These are phyloP conservation scores for Epichloe coenophiala DNA, from an alignment of 2,329 filamentous ascomycete genomes.

Conservation along the genomic window DNA sequence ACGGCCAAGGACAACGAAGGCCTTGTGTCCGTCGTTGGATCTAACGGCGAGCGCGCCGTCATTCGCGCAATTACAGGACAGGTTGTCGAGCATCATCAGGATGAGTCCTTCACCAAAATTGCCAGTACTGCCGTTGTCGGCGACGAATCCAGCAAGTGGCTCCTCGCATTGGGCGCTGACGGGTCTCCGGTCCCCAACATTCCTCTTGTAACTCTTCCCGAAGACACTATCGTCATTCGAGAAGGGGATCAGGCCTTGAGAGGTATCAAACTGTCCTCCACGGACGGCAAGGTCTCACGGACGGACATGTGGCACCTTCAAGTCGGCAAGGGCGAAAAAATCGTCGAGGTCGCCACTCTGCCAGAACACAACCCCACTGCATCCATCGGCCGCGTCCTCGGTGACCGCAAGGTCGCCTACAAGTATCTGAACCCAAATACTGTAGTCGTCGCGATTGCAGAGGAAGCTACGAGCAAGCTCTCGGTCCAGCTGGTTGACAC, in stretches of 20 bases:
- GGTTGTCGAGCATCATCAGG: constrained; percentile 12
- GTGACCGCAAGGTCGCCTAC: constrained; percentile 82
- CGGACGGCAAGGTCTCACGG: constrained; percentile 27
- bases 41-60: constrained; percentile 48
- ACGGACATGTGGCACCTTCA: constrained; percentile 60
- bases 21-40: constrained; percentile 42
- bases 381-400: constrained; percentile 87
- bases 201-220: constrained; percentile 31
- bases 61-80: constrained; percentile 39
- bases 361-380: constrained; percentile 75
- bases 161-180: constrained; percentile 38
- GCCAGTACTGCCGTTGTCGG: constrained; percentile 37
- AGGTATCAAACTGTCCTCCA: constrained; percentile 37
- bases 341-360: constrained; percentile 54
- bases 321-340: constrained; percentile 50
- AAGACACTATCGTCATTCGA: constrained; percentile 41
- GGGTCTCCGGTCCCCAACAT: constrained; percentile 34
- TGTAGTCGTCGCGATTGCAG: constrained; percentile 57
- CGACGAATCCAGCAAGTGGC: constrained; percentile 35
- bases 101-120: constrained; percentile 1
- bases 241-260: constrained; percentile 35
- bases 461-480: constrained; percentile 44
- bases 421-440: constrained; percentile 92
- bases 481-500: constrained; percentile 74
- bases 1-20: constrained; percentile 44